Evolutionary conservation across 306 rosid genomes (phyloP).

Genomic region (Vigna reflexopilosa): DNA sequence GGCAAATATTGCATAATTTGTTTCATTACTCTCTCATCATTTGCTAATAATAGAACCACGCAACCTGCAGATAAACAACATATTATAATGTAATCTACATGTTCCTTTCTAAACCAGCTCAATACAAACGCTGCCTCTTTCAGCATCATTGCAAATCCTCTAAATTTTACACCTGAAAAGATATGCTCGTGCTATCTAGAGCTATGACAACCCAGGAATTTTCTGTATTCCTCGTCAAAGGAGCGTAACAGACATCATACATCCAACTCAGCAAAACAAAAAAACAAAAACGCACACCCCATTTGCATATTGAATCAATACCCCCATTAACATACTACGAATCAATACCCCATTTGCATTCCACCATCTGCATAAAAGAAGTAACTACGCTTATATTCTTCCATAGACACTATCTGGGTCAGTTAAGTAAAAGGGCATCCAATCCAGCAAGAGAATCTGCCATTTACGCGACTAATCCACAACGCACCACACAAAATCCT

Average conservation of each 20-base stretch:
- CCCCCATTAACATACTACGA: background rate
- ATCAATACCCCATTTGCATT: slow-evolving; percentile 17
- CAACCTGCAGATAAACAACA: slow-evolving; percentile 17
- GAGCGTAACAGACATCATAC: slow-evolving; percentile 21
- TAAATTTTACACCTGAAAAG: slow-evolving; percentile 1
- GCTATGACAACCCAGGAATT: background rate
- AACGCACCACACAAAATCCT: slow-evolving; percentile 28
- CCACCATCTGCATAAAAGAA: slow-evolving; percentile 4
- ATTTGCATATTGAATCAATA: background rate
- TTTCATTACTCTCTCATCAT: slow-evolving; percentile 11
- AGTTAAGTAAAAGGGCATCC: slow-evolving; percentile 28
- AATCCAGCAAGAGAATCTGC: background rate
- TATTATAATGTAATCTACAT: background rate
- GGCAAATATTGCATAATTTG: background rate
- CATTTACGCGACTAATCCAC: slow-evolving; percentile 6
- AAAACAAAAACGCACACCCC: background rate
- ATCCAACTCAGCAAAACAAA: background rate
- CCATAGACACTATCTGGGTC: background rate
- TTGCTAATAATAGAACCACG: background rate
- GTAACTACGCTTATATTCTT: background rate
- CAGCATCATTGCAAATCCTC: background rate
- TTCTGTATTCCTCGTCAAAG: background rate
- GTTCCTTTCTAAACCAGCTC: background rate
- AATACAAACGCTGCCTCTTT: background rate
- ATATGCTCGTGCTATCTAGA: background rate